Evolutionary conservation across 1,284 basidiomycete genomes (phyloP).

Genomic region (Ganoderma multipileum): DNA sequence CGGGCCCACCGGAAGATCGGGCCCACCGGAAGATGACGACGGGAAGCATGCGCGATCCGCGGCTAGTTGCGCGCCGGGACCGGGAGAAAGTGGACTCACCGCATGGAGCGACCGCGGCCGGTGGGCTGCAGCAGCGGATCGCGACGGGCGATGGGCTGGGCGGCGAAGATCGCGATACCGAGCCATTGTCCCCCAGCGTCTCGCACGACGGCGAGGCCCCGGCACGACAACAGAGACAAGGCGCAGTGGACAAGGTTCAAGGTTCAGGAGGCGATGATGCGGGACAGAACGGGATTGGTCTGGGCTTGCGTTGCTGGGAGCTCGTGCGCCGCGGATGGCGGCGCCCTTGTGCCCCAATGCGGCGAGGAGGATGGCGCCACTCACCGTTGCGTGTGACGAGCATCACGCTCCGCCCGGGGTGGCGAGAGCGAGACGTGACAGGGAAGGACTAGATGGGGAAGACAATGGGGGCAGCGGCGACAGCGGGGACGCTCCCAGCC

Average conservation of each 20-base stretch:
- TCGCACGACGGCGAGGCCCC: neutral
- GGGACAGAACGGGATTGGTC: constrained; percentile 6
- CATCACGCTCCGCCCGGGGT: constrained; percentile 16
- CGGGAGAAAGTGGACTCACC: constrained; percentile 21
- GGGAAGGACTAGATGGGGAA: constrained; percentile 18
- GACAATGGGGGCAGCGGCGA: constrained; percentile 22
- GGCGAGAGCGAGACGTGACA: neutral
- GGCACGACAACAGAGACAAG: constrained; percentile 16
- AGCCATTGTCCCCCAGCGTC: constrained; percentile 16
- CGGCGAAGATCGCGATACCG: constrained; percentile 9
- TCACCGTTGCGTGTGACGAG: constrained; percentile 22
- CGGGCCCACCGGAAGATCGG: too few relatives aligned
- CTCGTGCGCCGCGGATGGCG: constrained; percentile 9
- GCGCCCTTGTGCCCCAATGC: constrained; percentile 9
- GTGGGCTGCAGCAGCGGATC: constrained; percentile 3
- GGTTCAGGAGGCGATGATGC: constrained; percentile 20
- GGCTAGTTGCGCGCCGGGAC: neutral
- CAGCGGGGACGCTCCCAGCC: constrained; percentile 33
- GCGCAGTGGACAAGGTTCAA: constrained; percentile 27
- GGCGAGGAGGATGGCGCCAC: constrained; percentile 5
- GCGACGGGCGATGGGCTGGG: constrained; percentile 8
- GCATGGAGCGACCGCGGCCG: constrained; percentile 9
- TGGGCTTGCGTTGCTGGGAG: neutral
- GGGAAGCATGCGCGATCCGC: constrained; percentile 4
- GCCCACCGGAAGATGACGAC: constrained; percentile 10